Evolutionary conservation across 1,284 basidiomycete species (phyloP).

Genomic region (Tilletiopsis washingtonensis): DNA sequence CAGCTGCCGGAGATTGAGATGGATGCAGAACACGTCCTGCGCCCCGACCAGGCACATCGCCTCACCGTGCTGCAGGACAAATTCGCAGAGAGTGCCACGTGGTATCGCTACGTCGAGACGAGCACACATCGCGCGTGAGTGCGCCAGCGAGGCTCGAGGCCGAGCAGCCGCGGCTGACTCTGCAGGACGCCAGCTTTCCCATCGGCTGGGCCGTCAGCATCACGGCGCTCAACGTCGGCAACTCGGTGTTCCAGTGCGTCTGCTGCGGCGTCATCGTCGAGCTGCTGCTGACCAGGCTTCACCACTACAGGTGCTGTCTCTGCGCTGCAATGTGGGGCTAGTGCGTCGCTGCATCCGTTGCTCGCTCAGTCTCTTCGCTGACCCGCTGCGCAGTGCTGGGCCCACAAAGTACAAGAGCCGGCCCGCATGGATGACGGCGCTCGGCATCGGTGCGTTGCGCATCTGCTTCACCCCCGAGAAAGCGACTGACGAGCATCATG

Average conservation of each 20-base stretch:
- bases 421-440: slow-evolving; percentile 55
- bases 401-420: slow-evolving; percentile 34
- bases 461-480: too few species aligned
- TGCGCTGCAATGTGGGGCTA: slow-evolving; percentile 20
- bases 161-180: slow-evolving; percentile 75
- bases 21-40: slow-evolving; percentile 10
- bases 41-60: slow-evolving; percentile 10
- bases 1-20: background rate
- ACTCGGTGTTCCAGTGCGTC: slow-evolving; percentile 64
- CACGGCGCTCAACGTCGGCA: slow-evolving; percentile 60
- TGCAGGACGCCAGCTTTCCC: slow-evolving; percentile 72
- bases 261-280: slow-evolving; percentile 17
- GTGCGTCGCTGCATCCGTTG: too few species aligned
- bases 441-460: too few species aligned
- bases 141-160: too few species aligned
- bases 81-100: slow-evolving; percentile 46
- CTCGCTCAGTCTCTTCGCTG: background rate
- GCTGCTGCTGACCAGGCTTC: too few species aligned
- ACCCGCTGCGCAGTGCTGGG: slow-evolving; percentile 46
- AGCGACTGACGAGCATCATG: too few species aligned
- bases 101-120: slow-evolving; percentile 58
- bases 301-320: too few species aligned
- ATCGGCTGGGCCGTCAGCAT: slow-evolving; percentile 49
- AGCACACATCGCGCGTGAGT: background rate
- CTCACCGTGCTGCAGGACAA: slow-evolving; percentile 14